A percentile compares a stretch with the other conserved stretches of the same genome.
These are phyloP conservation scores for Pueraria montana DNA, from an alignment of 306 rosid species.

Conservation along the genomic window DNA sequence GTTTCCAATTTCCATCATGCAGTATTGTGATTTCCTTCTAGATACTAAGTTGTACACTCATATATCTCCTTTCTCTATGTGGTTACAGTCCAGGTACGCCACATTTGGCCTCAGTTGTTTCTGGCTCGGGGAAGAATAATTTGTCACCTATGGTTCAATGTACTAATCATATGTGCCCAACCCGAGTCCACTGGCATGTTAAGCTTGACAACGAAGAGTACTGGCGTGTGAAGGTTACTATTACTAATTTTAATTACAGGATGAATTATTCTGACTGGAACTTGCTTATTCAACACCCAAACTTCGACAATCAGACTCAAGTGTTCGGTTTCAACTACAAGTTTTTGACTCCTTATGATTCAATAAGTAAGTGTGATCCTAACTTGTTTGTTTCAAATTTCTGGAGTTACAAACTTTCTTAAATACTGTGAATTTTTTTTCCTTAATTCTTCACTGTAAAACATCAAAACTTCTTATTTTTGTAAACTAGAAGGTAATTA, in stretches of 20 bases:
- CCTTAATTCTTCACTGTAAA: neutral
- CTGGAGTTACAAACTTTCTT: neutral
- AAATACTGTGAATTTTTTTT: neutral
- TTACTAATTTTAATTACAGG: slow-evolving; percentile 79
- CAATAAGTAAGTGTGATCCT: slow-evolving; percentile 66
- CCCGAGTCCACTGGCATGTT: slow-evolving; percentile 90
- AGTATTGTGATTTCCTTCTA: slow-evolving; percentile 15
- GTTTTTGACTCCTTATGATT: slow-evolving; percentile 72
- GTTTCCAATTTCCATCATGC: slow-evolving; percentile 42
- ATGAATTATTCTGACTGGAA: slow-evolving; percentile 91
- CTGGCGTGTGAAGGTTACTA: slow-evolving; percentile 86
- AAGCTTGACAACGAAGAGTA: slow-evolving; percentile 75
- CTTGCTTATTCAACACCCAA: slow-evolving; percentile 85
- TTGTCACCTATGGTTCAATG: slow-evolving; percentile 74
- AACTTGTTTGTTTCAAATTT: slow-evolving; percentile 20
- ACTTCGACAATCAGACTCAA: slow-evolving; percentile 79
- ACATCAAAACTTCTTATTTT: neutral
- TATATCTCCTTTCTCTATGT: slow-evolving; percentile 29
- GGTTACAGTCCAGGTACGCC: slow-evolving; percentile 66
- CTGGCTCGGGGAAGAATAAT: slow-evolving; percentile 54
- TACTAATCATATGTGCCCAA: slow-evolving; percentile 90
- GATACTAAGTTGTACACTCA: neutral
- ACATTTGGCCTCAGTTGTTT: slow-evolving; percentile 71
- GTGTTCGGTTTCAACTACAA: slow-evolving; percentile 80
- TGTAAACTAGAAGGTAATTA: neutral